Base-by-base conservation (phyloP, 129 eudicot genomes). In the Pulicaria dysenterica region DNA sequence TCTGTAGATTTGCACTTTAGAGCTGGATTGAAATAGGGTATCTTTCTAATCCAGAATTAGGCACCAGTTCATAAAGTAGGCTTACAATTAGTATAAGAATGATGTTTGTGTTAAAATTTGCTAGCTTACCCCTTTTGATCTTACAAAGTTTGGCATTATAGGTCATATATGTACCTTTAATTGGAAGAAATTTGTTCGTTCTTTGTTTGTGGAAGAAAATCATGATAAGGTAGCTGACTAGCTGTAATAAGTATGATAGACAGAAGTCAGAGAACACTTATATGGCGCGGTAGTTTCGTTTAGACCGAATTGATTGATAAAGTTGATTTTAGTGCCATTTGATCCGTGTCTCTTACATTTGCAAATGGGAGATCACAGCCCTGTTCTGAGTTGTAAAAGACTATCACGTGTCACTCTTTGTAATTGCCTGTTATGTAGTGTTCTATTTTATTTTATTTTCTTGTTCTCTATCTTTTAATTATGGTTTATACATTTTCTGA, bases 191-290 rank as follows among this genome's bases (percentile, higher is more conserved):
- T 17, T 3, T 65, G 19, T 24, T 65, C 47, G 72, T 13, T 46
- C 57, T 34, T 48, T 4, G n/a, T 47, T 67, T 34, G 34, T 58
- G 11, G 64, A 24, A 34, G 64, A 31, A 34, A 58, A 1, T 31
- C 6, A 34, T 12, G 72, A 66, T 46, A 31, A 6, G 40, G 17
- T 24, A 45, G 55, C 14, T 24, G 31, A 24, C 31, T 24, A 24
- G 31, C 31, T 6, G 39, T 43, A 16, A 43, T 64, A 64, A 43
- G 71, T 46, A 45, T 65, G 56, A 42, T 67, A 61, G 7, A 24
- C 7, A 0, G 31, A 13, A 13, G 6, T 34, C 16, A 12, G 13
- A 36, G 47, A 24, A 15, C 51, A 41, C 14, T 42, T 63, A 8
- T 8, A 39, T 40, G 6, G 14, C 38, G 15, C 1, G 6, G 3